phyloP scores from a whole-genome alignment of 345 rosid genomes.

The Eucalyptus pauciflora region DNA sequence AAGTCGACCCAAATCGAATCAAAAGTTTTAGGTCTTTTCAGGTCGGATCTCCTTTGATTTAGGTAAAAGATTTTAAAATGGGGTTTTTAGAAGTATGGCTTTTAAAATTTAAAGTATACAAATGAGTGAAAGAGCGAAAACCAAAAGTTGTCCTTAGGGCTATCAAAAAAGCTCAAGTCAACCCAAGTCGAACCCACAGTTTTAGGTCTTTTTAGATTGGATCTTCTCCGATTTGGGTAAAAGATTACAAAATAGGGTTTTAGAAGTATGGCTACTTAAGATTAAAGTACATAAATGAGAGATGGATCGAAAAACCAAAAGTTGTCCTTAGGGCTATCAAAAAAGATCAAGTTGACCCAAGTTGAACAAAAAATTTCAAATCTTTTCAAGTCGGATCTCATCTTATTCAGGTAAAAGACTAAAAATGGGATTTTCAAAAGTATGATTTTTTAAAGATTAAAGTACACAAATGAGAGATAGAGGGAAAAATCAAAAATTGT shows the following conservation, averaged over 20 bases:
- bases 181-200: too few species aligned
- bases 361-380: too few species aligned
- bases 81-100: neutral
- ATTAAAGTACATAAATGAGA: neutral
- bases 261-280: neutral
- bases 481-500: neutral
- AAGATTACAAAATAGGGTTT: neutral
- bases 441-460: neutral
- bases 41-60: rapidly evolving
- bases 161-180: too few species aligned
- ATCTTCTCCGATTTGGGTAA: too few species aligned
- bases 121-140: neutral
- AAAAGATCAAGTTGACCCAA: too few species aligned
- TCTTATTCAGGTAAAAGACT: rapidly evolving
- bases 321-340: too few species aligned
- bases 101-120: neutral
- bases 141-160: neutral
- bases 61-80: too few species aligned
- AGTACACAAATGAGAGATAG: neutral
- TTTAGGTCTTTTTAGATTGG: rapidly evolving
- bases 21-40: too few species aligned
- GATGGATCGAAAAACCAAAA: neutral
- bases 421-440: neutral
- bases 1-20: too few species aligned
- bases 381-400: too few species aligned